Percentiles rank a stretch among this genome's conserved stretches.
These are phyloP conservation scores for Lasiosphaeriaceae sp. DNA, from an alignment of 495 filamentous ascomycete species.

Conservation along the genomic window DNA sequence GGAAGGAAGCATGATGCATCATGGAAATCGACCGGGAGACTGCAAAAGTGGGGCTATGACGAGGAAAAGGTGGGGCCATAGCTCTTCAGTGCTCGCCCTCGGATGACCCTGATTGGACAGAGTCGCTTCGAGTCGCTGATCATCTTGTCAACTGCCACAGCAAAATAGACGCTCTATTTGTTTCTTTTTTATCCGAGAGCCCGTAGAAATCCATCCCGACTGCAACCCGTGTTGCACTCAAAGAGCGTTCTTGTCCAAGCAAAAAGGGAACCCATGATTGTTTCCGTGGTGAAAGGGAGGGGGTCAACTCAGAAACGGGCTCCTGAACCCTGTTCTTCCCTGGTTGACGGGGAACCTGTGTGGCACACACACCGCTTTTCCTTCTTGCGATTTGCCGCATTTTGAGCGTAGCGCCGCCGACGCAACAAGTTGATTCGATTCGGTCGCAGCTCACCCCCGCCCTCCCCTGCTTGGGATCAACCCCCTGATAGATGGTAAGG, in stretches of 20 bases:
- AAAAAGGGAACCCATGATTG: neutral
- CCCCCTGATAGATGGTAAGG: too few relatives aligned
- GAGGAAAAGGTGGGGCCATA: neutral
- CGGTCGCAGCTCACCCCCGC: neutral
- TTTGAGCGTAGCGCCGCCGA: neutral
- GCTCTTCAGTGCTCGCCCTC: neutral
- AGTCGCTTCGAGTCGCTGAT: neutral
- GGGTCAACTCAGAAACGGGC: neutral
- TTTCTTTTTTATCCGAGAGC: too few relatives aligned
- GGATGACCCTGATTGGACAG: neutral
- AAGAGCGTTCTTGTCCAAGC: too few relatives aligned
- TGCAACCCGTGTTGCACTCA: too few relatives aligned
- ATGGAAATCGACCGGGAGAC: neutral
- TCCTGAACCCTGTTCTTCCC: neutral
- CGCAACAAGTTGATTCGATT: neutral
- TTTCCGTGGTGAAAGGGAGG: neutral
- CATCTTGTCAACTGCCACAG: too few relatives aligned
- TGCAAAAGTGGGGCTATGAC: neutral
- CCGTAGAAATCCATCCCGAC: too few relatives aligned
- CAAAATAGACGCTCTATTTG: too few relatives aligned
- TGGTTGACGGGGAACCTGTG: neutral
- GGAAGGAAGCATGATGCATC: neutral
- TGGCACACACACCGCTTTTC: neutral
- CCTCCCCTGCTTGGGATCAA: too few relatives aligned
- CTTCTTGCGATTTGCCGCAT: neutral